A percentile compares a stretch with the other conserved stretches of the same genome.
phyloP scores from a whole-genome alignment of 371 early-diverging fungal genomes.

The Apophysomyces elegans region DNA sequence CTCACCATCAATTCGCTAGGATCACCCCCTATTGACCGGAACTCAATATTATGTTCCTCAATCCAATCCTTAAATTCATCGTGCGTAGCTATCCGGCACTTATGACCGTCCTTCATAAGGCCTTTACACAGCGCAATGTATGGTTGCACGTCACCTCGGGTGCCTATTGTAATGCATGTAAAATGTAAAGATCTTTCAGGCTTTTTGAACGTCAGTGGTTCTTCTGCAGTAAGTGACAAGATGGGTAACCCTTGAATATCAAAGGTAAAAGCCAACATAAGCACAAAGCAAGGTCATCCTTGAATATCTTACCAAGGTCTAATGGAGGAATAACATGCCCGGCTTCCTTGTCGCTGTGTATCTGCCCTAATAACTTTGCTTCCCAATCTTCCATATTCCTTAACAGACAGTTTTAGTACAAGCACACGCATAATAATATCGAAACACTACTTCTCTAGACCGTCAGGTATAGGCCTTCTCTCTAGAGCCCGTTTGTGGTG shows the following conservation, averaged over 20 bases:
- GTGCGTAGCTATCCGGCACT: conserved; percentile 77
- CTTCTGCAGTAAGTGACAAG: conserved; percentile 19
- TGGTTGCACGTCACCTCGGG: conserved; percentile 87
- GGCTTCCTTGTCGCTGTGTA: conserved; percentile 7
- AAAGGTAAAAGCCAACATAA: not conserved
- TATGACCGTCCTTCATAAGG: conserved; percentile 72
- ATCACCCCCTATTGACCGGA: conserved; percentile 72
- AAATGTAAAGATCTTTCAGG: conserved; percentile 64
- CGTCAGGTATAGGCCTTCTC: conserved; percentile 8
- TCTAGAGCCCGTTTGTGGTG: conserved; percentile 26
- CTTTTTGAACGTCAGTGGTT: conserved; percentile 8
- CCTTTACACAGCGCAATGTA: conserved; percentile 82
- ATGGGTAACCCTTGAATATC: conserved; percentile 25
- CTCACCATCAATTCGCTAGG: conserved; percentile 68
- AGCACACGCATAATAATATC: not conserved
- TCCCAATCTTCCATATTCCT: conserved; percentile 40
- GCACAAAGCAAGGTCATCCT: not conserved
- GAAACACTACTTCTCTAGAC: conserved; percentile 14
- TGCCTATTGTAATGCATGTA: conserved; percentile 80
- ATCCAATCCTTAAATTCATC: conserved; percentile 77
- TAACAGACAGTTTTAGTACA: not conserved
- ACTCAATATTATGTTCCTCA: conserved; percentile 74
- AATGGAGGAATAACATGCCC: conserved; percentile 11
- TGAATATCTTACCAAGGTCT: not conserved
- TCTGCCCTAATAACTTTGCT: conserved; percentile 33